Conservation (phyloP, 805 yeast species). For the Hanseniaspora singularis region DNA sequence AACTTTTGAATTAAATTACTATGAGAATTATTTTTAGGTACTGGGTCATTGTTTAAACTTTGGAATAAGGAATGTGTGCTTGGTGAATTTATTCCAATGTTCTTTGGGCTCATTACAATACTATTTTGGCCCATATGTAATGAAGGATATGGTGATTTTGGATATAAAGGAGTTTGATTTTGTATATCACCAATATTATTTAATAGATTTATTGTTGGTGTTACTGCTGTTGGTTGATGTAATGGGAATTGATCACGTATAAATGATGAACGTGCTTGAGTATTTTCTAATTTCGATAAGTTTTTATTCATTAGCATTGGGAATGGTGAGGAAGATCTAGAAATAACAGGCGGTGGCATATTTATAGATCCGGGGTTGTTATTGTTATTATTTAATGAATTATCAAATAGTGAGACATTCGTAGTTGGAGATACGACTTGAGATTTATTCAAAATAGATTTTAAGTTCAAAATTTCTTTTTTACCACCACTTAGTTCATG, state of each 20-base stretch:
- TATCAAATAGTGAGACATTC: too few species aligned
- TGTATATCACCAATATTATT: too few species aligned
- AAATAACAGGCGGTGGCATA: neutral
- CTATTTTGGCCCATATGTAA: conserved; percentile 1
- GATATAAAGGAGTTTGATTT: conserved; percentile 1
- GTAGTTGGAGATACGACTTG: too few species aligned
- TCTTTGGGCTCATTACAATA: neutral
- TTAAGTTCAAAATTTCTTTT: conserved; percentile 5
- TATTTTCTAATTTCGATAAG: neutral
- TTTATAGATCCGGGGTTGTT: too few species aligned
- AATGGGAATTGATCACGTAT: conserved; percentile 3
- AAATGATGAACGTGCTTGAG: conserved; percentile 4
- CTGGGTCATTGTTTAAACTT: neutral
- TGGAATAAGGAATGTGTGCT: neutral
- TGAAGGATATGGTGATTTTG: conserved; percentile 13
- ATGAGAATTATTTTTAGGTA: neutral
- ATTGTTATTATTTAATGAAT: neutral
- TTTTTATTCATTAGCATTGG: conserved; percentile 7
- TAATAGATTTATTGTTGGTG: too few species aligned
- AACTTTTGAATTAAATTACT: neutral
- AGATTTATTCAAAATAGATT: conserved; percentile 10
- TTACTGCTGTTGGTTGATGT: conserved; percentile 15
- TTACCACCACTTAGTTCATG: neutral
- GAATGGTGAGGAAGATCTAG: conserved; percentile 4
- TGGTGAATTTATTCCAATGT: neutral